A percentile compares a stretch with the other conserved stretches of the same genome.
These are phyloP conservation scores for Cephalotrichum gorgonifer DNA, from an alignment of 2,329 filamentous ascomycete species.

Conservation along the genomic window DNA sequence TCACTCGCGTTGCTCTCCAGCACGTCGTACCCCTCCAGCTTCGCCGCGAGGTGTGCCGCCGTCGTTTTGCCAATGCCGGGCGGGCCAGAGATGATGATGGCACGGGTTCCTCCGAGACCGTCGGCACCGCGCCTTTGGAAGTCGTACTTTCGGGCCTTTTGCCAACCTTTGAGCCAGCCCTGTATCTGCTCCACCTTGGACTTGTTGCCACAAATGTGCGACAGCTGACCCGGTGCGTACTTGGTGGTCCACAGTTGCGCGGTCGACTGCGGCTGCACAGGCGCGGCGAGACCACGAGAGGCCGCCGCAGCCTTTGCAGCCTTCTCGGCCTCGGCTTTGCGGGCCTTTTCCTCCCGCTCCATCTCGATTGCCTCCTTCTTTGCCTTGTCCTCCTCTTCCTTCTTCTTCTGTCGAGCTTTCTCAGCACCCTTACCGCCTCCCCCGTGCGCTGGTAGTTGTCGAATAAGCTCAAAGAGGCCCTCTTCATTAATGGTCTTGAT, in stretches of 20 bases:
- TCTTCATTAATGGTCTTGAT: slow-evolving; percentile 93
- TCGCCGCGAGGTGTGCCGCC: slow-evolving; percentile 86
- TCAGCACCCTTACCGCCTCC: slow-evolving; percentile 82
- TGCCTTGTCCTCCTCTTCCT: slow-evolving; percentile 74
- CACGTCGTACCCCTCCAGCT: slow-evolving; percentile 85
- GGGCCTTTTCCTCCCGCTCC: slow-evolving; percentile 65
- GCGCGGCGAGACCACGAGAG: slow-evolving; percentile 20
- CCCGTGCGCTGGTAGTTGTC: slow-evolving; percentile 70
- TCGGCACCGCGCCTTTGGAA: slow-evolving; percentile 80
- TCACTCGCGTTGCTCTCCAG: slow-evolving; percentile 95
- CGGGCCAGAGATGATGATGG: slow-evolving; percentile 91
- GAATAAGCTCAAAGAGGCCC: slow-evolving; percentile 80
- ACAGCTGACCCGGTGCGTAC: slow-evolving; percentile 77
- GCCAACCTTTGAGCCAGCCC: slow-evolving; percentile 75
- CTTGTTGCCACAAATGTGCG: slow-evolving; percentile 94
- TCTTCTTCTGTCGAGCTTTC: slow-evolving; percentile 74
- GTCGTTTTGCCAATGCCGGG: slow-evolving; percentile 98
- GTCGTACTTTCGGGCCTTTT: slow-evolving; percentile 63
- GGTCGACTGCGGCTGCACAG: slow-evolving; percentile 30
- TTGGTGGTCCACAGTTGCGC: slow-evolving; percentile 85
- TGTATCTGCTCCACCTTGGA: slow-evolving; percentile 80
- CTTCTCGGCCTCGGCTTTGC: slow-evolving; percentile 40
- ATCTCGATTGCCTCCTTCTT: slow-evolving; percentile 73
- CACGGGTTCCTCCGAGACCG: slow-evolving; percentile 71
- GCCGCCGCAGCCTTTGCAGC: slow-evolving; percentile 30